Conservation (phyloP, 805 yeast species). For the Kodamaea hsintzibuensis region DNA sequence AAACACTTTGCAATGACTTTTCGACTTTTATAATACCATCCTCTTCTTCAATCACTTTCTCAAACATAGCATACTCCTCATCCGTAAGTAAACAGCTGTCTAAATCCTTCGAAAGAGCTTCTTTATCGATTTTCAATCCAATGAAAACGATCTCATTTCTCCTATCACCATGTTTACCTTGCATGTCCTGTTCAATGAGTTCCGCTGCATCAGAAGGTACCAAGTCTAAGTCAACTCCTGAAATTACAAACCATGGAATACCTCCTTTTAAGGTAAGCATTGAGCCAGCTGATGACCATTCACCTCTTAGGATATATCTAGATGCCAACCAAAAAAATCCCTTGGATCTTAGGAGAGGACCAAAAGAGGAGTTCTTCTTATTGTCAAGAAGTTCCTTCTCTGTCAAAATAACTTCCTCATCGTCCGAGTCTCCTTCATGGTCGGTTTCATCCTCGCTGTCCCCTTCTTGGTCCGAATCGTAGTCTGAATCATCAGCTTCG, state of each 20-base stretch:
- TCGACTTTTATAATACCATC: constrained; percentile 32
- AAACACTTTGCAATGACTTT: constrained; percentile 23
- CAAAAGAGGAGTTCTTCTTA: constrained; percentile 37
- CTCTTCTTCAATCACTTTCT: constrained; percentile 25
- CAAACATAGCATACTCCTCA: constrained; percentile 32
- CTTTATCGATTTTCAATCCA: constrained; percentile 36
- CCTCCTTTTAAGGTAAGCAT: constrained; percentile 44
- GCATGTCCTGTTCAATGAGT: constrained; percentile 35
- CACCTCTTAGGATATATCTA: constrained; percentile 40
- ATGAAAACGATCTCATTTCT: constrained; percentile 48
- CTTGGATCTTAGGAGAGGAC: constrained; percentile 40
- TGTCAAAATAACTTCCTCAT: constrained; percentile 11
- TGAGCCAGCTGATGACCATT: constrained; percentile 47
- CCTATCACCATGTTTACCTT: constrained; percentile 44
- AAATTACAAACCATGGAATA: constrained; percentile 43
- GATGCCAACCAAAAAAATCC: constrained; percentile 50
- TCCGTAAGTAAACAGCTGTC: constrained; percentile 43
- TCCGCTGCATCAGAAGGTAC: constrained; percentile 33
- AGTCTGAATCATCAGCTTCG: constrained; percentile 11
- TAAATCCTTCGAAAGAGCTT: constrained; percentile 26
- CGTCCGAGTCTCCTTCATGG: constrained; percentile 17
- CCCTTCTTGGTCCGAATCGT: constrained; percentile 11
- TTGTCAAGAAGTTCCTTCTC: constrained; percentile 31
- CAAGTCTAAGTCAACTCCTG: constrained; percentile 25
- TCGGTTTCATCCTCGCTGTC: constrained; percentile 17